Conservation (phyloP, 176 grass and related monocot genomes). For the Avena atlantica region DNA sequence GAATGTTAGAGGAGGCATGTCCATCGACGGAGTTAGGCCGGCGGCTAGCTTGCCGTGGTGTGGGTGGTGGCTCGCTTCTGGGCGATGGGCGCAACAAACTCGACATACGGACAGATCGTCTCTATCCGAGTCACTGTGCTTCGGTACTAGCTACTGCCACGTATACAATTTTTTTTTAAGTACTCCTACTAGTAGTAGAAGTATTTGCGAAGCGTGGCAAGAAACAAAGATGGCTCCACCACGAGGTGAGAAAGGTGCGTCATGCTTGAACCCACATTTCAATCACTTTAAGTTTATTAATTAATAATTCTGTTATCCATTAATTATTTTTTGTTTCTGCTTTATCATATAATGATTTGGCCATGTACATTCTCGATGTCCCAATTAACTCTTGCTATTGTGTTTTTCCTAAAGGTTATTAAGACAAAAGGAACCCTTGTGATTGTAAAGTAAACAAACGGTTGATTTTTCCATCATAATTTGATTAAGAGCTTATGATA, state of each 20-base stretch:
- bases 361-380: neutral
- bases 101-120: neutral
- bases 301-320: neutral
- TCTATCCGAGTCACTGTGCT: neutral
- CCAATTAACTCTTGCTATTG: neutral
- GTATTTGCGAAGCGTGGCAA: conserved; percentile 38
- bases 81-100: conserved; percentile 24
- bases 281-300: neutral
- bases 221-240: conserved; percentile 18
- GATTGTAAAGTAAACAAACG: no score
- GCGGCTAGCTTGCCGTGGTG: neutral
- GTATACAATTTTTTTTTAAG: neutral
- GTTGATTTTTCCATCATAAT: no score
- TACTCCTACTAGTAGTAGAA: neutral
- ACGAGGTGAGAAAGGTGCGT: conserved; percentile 28
- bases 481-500: no score
- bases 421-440: no score
- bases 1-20: neutral
- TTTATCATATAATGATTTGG: neutral
- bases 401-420: neutral
- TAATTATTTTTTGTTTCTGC: no score
- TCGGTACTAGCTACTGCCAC: neutral
- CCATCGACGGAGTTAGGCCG: conserved; percentile 2
- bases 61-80: neutral
- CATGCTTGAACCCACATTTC: conserved; percentile 22